Evolutionary conservation across 164 flowering plant species (phyloP).

Genomic region (Magnolia sinica): DNA sequence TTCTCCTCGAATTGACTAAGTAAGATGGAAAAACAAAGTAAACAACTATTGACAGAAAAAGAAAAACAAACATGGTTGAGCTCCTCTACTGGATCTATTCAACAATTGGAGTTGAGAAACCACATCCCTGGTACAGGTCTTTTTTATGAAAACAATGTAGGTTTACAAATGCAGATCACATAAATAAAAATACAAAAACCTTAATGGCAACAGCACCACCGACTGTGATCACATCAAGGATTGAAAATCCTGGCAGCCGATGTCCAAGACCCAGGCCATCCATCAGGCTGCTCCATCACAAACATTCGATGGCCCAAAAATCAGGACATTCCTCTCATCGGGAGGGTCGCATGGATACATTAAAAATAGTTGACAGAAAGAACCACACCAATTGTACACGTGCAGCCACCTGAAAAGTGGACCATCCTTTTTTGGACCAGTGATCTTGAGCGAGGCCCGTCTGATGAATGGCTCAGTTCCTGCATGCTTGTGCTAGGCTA

Average conservation of each 20-base stretch:
- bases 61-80: not conserved
- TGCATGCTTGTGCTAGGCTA: not conserved
- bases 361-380: not conserved
- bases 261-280: not conserved
- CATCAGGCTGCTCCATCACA: not conserved
- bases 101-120: too few relatives aligned
- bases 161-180: not conserved
- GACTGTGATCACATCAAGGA: not conserved
- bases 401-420: not conserved
- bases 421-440: not conserved
- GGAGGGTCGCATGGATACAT: not conserved
- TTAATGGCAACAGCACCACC: not conserved
- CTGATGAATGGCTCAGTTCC: not conserved
- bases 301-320: too few relatives aligned
- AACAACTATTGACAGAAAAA: not conserved
- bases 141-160: not conserved
- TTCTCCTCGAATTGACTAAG: slow-evolving; percentile 86
- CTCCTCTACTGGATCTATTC: slow-evolving; percentile 2
- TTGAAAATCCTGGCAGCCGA: not conserved
- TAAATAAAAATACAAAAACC: not conserved
- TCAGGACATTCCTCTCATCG: not conserved
- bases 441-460: not conserved
- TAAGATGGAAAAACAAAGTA: not conserved
- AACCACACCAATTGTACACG: not conserved
- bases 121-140: too few relatives aligned